Percentiles rank a stretch among this genome's conserved stretches.
phyloP scores from a whole-genome alignment of 805 yeast species.

The Saccharomycopsis vini region DNA sequence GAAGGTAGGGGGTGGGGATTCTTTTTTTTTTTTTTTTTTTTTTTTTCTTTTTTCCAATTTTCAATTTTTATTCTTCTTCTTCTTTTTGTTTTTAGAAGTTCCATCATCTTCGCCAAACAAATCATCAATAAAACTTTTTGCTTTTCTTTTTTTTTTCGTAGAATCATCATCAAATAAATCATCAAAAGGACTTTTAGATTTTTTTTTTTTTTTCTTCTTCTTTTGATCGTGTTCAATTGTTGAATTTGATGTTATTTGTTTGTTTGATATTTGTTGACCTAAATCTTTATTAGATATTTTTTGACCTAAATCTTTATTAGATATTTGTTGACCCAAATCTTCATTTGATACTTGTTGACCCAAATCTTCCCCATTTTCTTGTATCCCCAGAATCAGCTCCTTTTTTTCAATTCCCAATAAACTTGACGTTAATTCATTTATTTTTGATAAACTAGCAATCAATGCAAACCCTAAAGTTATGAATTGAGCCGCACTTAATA shows the following conservation, averaged over 20 bases:
- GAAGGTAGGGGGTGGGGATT: too few relatives aligned
- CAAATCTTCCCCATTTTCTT: neutral
- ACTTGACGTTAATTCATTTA: slow-evolving; percentile 1
- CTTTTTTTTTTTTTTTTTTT: too few relatives aligned
- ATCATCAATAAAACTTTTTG: neutral
- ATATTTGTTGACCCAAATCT: neutral
- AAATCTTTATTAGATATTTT: neutral
- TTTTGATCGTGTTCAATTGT: neutral
- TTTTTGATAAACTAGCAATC: slow-evolving; percentile 33
- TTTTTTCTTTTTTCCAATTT: too few relatives aligned
- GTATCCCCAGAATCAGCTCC: neutral
- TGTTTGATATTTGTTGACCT: neutral
- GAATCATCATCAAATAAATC: slow-evolving; percentile 5
- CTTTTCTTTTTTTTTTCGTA: neutral
- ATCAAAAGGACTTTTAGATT: slow-evolving; percentile 2
- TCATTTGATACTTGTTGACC: neutral
- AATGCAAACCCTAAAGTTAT: slow-evolving; percentile 44
- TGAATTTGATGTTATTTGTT: neutral
- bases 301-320: neutral
- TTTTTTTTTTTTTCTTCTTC: slow-evolving; percentile 6
- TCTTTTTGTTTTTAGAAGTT: too few relatives aligned
- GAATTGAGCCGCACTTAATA: slow-evolving; percentile 45
- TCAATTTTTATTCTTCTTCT: too few relatives aligned
- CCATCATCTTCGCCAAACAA: neutral
- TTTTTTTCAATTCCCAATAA: neutral